Evolutionary conservation across 352 stramenopile species (phyloP).

Genomic region (Pythium diclinum): DNA sequence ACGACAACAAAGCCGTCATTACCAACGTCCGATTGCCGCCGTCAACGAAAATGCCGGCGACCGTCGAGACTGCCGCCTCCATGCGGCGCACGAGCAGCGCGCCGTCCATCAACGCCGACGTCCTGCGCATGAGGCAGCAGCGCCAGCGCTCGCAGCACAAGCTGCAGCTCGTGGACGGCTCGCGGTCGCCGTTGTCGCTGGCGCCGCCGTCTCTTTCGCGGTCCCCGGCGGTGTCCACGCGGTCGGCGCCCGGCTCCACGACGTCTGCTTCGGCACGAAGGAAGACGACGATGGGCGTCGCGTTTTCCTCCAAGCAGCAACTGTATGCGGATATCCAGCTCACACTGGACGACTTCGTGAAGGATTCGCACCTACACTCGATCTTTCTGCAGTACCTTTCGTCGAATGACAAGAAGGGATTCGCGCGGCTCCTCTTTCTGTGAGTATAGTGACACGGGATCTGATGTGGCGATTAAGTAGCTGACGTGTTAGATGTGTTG

Average conservation of each 20-base stretch:
- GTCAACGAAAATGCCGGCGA: background rate
- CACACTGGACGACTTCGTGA: conserved; percentile 69
- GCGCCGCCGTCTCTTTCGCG: conserved; percentile 3
- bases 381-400: conserved; percentile 82
- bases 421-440: conserved; percentile 79
- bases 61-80: background rate
- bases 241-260: conserved; percentile 21
- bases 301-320: conserved; percentile 10
- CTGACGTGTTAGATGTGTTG: background rate
- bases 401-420: conserved; percentile 56
- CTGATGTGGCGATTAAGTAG: background rate
- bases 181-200: conserved; percentile 6
- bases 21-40: background rate
- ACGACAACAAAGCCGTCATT: background rate
- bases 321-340: conserved; percentile 26
- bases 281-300: conserved; percentile 16
- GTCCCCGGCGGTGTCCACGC: conserved; percentile 15
- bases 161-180: conserved; percentile 14
- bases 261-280: conserved; percentile 5
- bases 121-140: background rate
- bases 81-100: conserved; percentile 26
- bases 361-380: conserved; percentile 73
- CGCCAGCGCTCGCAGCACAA: conserved; percentile 12
- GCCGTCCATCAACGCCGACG: conserved; percentile 12
- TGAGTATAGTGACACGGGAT: conserved; percentile 25